Base-by-base conservation (phyloP, 164 flowering plant species). In the Tetracentron sinense region DNA sequence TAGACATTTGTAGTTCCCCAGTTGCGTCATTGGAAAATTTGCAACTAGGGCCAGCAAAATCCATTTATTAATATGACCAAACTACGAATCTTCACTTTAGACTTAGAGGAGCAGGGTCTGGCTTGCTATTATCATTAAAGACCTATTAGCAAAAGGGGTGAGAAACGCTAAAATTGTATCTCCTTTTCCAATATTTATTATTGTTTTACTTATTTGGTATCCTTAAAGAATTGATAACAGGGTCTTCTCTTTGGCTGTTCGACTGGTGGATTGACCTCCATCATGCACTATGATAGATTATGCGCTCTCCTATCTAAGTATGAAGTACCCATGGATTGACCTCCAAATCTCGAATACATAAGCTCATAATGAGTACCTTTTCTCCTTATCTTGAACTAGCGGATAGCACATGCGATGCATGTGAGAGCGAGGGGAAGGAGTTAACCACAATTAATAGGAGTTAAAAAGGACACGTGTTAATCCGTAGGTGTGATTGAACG, bases 31-130 rank as follows among this genome's bases (percentile, higher is more conserved):
- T n/a, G n/a, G n/a, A n/a, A n/a, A n/a, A n/a, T n/a, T n/a, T n/a
- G n/a, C n/a, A n/a, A n/a, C n/a, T n/a, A n/a, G n/a, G n/a, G n/a
- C n/a, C n/a, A n/a, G n/a, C n/a, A n/a, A n/a, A n/a, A n/a, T n/a
- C n/a, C n/a, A n/a, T n/a, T n/a, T n/a, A n/a, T n/a, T n/a, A n/a
- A n/a, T n/a, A n/a, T n/a, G n/a, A n/a, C n/a, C n/a, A n/a, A n/a
- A n/a, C n/a, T 26, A 78, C 81, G 26, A 68, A 72, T 28, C 82
- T 87, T 60, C 73, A 79, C 54, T 87, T 79, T 66, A n/a, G n/a
- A n/a, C n/a, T n/a, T n/a, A 70, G 87, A 70, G 93, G 94, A 50
- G 79, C 82, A 51, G 83, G 29, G 69, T 83, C 25, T 87, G 83
- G 80, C 51, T 42, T 53, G 87, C 86, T 60, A 82, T n/a, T n/a